Base-by-base conservation (phyloP, 768 basidiomycete species). In the Xanthoconium stramineum region DNA sequence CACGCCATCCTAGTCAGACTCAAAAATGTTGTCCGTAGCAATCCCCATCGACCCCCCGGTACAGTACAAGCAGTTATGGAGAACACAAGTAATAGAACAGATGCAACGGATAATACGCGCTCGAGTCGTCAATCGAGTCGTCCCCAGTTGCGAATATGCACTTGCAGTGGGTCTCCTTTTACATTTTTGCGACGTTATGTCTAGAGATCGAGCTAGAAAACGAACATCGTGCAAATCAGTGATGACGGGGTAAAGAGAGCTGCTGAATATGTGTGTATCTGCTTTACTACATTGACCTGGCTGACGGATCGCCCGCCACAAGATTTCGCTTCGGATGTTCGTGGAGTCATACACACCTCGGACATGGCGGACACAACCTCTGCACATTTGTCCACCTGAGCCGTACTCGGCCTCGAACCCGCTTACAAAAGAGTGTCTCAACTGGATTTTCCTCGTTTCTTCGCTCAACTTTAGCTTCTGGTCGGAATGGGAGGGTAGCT, bases 361-460 rank as follows among this genome's bases (percentile, higher is more conserved):
- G 40, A 86, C 89, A 43, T 94, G 91, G 91, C 83, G 87, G 36
- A 85, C 83, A 1, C 70, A 72, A 17, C 62, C 79, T 6, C 75
- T 94, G 38, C 92, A 94, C 65, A 77, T 92, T 37, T 80, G 81
- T 62, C 88, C 92, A 9, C 75, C 81, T 0, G 85, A 88, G 59
- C 83, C 84, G 0, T 84, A 84, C 70, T 72, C 78, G 57, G 67
- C 80, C 10, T 63, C 72, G 13, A 72, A 85, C 52, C 80, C 84
- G 9, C 70, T 76, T 56, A 88, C 83, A 38, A 80, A 75, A 66
- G 71, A 75, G 40, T 81, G 79, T 46, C 74, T 94, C 30, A 76
- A 94, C 72, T 95, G 92, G 92, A 86, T 95, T 56, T 94, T 95
- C 72, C 81, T 91, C 57, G 85, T 95, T 40, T 93, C 88, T 3